A percentile compares a stretch with the other conserved stretches of the same genome.
phyloP scores from a whole-genome alignment of 139 green algal genomes.

The Chlamydomonas sp. region DNA sequence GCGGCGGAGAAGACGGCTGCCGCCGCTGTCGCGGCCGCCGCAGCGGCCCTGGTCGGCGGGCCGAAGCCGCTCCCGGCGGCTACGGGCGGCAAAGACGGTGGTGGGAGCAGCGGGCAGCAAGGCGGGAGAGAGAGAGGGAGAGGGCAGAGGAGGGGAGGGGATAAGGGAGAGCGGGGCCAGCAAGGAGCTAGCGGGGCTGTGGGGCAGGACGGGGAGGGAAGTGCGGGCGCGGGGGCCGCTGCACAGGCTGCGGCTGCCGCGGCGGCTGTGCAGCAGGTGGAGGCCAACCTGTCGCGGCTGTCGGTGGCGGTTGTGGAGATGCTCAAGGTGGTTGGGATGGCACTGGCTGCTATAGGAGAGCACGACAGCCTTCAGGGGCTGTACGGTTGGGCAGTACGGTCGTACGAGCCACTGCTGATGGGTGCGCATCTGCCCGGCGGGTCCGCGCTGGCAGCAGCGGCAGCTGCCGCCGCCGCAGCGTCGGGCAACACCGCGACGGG shows the following conservation, averaged over 20 bases:
- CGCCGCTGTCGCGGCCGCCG: neutral
- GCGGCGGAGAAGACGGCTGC: neutral
- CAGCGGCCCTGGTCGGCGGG: neutral
- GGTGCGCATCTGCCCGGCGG: constrained; percentile 19
- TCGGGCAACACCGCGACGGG: neutral
- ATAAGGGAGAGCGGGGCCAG: too few relatives aligned
- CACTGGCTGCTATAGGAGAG: constrained; percentile 28
- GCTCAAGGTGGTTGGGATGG: constrained; percentile 23
- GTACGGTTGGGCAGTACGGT: constrained; percentile 12
- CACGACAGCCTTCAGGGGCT: constrained; percentile 38
- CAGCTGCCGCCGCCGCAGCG: neutral
- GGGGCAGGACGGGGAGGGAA: neutral
- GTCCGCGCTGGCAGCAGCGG: neutral
- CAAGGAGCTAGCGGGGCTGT: neutral
- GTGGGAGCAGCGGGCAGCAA: neutral
- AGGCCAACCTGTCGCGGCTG: constrained; percentile 28
- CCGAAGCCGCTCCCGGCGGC: neutral
- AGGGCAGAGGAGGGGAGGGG: too few relatives aligned
- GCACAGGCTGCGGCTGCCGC: constrained; percentile 10
- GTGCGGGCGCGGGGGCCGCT: neutral
- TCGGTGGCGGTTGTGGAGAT: constrained; percentile 16
- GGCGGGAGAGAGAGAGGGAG: too few relatives aligned
- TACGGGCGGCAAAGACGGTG: neutral
- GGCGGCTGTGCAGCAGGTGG: constrained; percentile 29
- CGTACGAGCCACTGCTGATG: constrained; percentile 34